These are phyloP conservation scores for Boletus reticulatus DNA, from an alignment of 768 basidiomycete genomes.

Conservation along the genomic window DNA sequence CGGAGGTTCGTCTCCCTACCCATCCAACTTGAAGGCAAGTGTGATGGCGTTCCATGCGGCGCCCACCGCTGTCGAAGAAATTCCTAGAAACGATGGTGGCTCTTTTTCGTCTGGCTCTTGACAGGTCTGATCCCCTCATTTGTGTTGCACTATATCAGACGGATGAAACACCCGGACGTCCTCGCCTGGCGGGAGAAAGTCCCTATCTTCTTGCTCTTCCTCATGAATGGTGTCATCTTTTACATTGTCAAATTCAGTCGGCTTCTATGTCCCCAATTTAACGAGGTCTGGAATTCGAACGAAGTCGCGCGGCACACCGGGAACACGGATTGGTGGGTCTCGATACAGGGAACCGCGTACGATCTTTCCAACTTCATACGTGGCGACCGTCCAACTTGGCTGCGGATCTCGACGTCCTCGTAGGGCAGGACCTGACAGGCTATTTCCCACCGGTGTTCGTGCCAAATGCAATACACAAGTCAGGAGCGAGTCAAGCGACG, in stretches of 20 bases:
- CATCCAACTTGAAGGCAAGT: constrained; percentile 50
- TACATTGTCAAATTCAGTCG: constrained; percentile 87
- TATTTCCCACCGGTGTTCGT: constrained; percentile 73
- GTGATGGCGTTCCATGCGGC: constrained; percentile 63
- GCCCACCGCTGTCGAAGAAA: constrained; percentile 73
- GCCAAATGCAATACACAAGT: constrained; percentile 71
- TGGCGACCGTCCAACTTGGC: constrained; percentile 72
- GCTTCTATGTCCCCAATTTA: constrained; percentile 80
- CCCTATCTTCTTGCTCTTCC: constrained; percentile 77
- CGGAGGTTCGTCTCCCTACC: constrained; percentile 32
- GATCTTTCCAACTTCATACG: constrained; percentile 80
- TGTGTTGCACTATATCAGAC: constrained; percentile 61
- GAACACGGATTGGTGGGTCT: constrained; percentile 76
- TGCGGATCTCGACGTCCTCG: constrained; percentile 64
- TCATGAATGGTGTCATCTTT: constrained; percentile 81
- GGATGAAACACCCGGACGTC: constrained; percentile 94
- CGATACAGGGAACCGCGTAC: constrained; percentile 81
- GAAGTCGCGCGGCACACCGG: constrained; percentile 77
- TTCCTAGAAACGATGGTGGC: constrained; percentile 82
- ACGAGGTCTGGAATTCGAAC: constrained; percentile 76
- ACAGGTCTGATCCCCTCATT: constrained; percentile 83
- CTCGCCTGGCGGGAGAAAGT: constrained; percentile 95
- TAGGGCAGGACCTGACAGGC: constrained; percentile 80
- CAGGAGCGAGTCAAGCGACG: constrained; percentile 52
- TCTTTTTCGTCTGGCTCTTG: constrained; percentile 70